Evolutionary conservation across 2,329 filamentous ascomycete species (phyloP), one percentile per base, ranked within the genome.

Genomic region (Coniella vitis): DNA sequence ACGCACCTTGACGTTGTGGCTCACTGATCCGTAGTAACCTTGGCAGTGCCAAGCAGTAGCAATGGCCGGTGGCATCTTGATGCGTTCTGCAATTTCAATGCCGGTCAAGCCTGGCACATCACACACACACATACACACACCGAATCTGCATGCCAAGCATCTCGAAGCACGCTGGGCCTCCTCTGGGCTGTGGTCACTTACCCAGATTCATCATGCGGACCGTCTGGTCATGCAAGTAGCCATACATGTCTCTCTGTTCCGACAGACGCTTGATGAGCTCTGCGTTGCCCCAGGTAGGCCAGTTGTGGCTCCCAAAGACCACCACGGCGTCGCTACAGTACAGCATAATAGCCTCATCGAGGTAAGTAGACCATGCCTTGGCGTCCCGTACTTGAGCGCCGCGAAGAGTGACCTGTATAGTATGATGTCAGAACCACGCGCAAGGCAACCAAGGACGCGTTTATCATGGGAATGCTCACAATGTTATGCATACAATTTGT

Each of bases 401-500:
- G 1, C 69, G 63, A 13, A 70, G 58, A 0, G 69, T 71, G 4
- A 64, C 19, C 37, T 39, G 9, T 5, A 22, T 21, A 7, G n/a
- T n/a, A n/a, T n/a, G n/a, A n/a, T n/a, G n/a, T n/a, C n/a, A n/a
- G n/a, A n/a, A n/a, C n/a, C n/a, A n/a, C n/a, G n/a, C n/a, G n/a
- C n/a, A n/a, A n/a, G n/a, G n/a, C n/a, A 21, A 16, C 13, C 3
- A 3, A 22, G 10, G 37, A 7, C 5, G 12, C 7, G 8, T 5
- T 5, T 19, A 1, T 1, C n/a, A 9, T 22, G 16, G 12, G 2
- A 19, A 4, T 14, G 22, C 19, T 39, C 22, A 39, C 52, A 49
- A 72, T 65, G 51, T 71, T 72, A 54, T 72, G 69, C 49, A 71
- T 53, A 13, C 54, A 60, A 46, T 71, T 63, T 2, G 66, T 70